Percentiles rank a stretch among this genome's conserved stretches.
phyloP scores from a whole-genome alignment of 139 green algal species.

The Penium margaritaceum region DNA sequence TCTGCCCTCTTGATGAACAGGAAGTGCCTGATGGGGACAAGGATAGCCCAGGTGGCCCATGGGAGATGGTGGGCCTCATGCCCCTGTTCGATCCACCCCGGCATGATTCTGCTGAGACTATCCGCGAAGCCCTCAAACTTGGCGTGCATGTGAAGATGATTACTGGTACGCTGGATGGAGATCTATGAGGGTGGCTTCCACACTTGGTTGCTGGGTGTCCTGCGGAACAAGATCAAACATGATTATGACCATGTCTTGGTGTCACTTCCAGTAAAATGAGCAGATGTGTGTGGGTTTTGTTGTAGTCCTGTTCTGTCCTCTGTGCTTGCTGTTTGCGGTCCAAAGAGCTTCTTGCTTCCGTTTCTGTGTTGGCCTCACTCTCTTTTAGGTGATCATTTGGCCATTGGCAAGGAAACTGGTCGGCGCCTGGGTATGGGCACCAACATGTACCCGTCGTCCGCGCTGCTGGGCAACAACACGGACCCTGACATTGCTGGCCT shows the following conservation, averaged over 20 bases:
- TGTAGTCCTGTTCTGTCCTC: no score
- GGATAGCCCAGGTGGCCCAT: conserved; percentile 15
- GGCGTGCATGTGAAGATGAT: conserved; percentile 52
- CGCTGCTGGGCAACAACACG: conserved; percentile 14
- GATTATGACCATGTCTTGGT: no score
- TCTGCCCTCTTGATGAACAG: no score
- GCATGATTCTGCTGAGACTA: conserved; percentile 67
- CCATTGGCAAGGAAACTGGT: conserved; percentile 49
- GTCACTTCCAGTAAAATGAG: no score
- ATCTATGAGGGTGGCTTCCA: no score
- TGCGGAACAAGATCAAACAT: no score
- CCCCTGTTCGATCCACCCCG: conserved; percentile 81
- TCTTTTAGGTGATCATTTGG: conserved; percentile 46
- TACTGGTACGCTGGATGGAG: no score
- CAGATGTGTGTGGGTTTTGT: no score
- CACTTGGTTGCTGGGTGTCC: no score
- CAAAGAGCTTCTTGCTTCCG: no score
- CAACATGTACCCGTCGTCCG: conserved; percentile 49
- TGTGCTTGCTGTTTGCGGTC: no score
- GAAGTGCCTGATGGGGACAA: conserved; percentile 31
- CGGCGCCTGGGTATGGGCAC: conserved; percentile 49
- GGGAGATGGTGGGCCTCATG: conserved; percentile 69
- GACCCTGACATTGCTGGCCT: conserved; percentile 18
- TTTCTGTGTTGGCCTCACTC: no score
- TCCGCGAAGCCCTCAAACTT: conserved; percentile 40